Base-by-base conservation (phyloP, 148 eudicot genomes). In the Linanthus parryae region DNA sequence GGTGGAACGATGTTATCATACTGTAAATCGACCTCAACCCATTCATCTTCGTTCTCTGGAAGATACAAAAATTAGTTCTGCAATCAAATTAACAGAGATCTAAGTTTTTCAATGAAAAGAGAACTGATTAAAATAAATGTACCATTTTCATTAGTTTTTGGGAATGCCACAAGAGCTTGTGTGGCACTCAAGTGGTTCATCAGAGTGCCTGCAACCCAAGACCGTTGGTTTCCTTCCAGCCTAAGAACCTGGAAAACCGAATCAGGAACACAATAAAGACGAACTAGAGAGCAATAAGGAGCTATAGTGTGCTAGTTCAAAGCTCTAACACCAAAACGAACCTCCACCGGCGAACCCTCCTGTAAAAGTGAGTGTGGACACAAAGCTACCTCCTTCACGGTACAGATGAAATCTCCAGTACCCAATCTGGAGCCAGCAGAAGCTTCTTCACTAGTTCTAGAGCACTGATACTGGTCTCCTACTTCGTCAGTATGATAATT, bases 301-400 rank as follows among this genome's bases (percentile, higher is more conserved):
- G 7, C 15, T 8, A 54, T 9, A 11, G 12, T 1, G 8, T 48
- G 13, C 13, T 47, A 37, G 17, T 16, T 16, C 14, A 48, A 11
- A 44, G 55, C 34, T 29, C 25, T 4, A 3, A 23, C 19, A 34
- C 40, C 29, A 15, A 5, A 45, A 24, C 44, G 54, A 44, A 77
- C 79, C 83, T 73, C 76, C 58, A 71, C 76, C 18, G 48, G 50
- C 38, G 75, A 62, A 27, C 73, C 72, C 67, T 73, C 63, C 38
- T 36, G 65, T 52, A 63, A 35, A 56, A 23, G 23, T 16, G 66
- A 62, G 63, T 45, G 33, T n/a, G 56, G 59, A 39, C 56, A 51
- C 15, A 48, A 11, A n/a, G 53, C 54, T 13, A 41, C 48, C 40
- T 64, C 68, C 16, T 57, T 46, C 29, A 28, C 33, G 13, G 44